Evolutionary conservation across 2,329 filamentous ascomycete species (phyloP).

Genomic region (Fusarium poae): DNA sequence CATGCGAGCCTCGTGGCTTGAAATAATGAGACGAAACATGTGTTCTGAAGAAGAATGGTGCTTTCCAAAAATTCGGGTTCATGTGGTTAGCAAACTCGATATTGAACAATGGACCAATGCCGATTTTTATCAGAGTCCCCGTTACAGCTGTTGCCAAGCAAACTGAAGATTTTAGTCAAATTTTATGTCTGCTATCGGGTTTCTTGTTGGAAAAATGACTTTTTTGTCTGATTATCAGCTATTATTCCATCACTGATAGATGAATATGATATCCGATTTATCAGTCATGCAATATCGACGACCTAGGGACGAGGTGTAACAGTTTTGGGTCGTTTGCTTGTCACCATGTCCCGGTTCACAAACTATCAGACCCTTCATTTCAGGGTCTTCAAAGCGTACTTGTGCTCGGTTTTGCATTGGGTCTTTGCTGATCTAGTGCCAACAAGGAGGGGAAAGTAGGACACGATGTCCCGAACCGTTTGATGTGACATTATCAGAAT

Average conservation of each 20-base stretch:
- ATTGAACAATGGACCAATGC: background rate
- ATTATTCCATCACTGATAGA: background rate
- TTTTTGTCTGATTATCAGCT: background rate
- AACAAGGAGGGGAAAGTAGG: background rate
- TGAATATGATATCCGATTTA: background rate
- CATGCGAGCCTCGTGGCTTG: conserved; percentile 39
- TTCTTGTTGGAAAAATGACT: background rate
- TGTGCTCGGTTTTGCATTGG: background rate
- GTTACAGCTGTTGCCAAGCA: background rate
- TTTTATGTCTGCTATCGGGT: background rate
- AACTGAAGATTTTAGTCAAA: background rate
- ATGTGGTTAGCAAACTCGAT: conserved; percentile 7
- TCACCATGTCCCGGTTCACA: conserved; percentile 32
- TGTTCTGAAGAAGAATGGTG: conserved; percentile 7
- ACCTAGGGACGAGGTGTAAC: conserved; percentile 28
- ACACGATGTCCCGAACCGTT: background rate
- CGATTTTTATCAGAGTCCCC: background rate
- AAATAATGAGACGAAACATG: conserved; percentile 35
- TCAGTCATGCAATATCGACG: conserved; percentile 18
- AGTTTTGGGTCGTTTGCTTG: conserved; percentile 28
- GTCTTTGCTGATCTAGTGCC: background rate
- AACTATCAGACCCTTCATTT: conserved; percentile 34
- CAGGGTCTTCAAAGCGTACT: conserved; percentile 16
- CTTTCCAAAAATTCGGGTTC: conserved; percentile 18
- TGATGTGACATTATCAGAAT: background rate